These are phyloP conservation scores for Teunomyces gatunensis DNA, from an alignment of 805 yeast genomes.

Conservation along the genomic window DNA sequence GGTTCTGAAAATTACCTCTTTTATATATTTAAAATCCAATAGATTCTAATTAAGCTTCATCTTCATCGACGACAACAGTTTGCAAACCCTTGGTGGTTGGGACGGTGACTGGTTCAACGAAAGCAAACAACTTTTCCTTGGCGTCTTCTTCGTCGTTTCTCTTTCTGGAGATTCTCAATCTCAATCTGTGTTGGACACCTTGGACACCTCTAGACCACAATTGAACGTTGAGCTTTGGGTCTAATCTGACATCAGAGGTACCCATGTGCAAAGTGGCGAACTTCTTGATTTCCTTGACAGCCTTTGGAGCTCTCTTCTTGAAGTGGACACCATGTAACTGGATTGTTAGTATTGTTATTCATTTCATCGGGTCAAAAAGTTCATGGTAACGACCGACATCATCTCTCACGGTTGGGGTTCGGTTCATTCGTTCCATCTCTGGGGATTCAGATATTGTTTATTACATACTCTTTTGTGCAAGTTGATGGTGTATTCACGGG, in stretches of 20 bases:
- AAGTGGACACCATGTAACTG: conserved; percentile 97
- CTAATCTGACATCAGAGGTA: conserved; percentile 97
- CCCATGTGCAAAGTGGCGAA: conserved; percentile 99
- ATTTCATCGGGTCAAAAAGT: conserved; percentile 1
- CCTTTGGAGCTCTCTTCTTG: conserved; percentile 99
- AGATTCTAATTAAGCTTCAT: conserved; percentile 42
- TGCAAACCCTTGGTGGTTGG: conserved; percentile 96
- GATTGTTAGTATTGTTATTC: conserved; percentile 40
- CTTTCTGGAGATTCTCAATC: conserved; percentile 98
- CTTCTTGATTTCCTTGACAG: conserved; percentile 98
- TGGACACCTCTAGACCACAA: conserved; percentile 99
- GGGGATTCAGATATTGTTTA: background rate
- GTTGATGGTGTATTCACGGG: conserved; percentile 99
- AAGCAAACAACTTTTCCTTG: conserved; percentile 94
- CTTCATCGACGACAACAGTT: conserved; percentile 94
- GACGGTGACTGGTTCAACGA: conserved; percentile 95
- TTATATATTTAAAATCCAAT: conserved; percentile 5
- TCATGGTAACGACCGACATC: conserved; percentile 2
- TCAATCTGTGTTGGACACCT: conserved; percentile 97
- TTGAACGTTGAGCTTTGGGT: conserved; percentile 97
- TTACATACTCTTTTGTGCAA: conserved; percentile 96
- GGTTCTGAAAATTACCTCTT: conserved; percentile 3
- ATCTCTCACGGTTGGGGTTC: background rate
- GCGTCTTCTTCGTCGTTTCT: conserved; percentile 99
- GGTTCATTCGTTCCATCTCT: background rate